Base-by-base conservation (phyloP, 2,329 filamentous ascomycete species). In the Aspergillus sp. region DNA sequence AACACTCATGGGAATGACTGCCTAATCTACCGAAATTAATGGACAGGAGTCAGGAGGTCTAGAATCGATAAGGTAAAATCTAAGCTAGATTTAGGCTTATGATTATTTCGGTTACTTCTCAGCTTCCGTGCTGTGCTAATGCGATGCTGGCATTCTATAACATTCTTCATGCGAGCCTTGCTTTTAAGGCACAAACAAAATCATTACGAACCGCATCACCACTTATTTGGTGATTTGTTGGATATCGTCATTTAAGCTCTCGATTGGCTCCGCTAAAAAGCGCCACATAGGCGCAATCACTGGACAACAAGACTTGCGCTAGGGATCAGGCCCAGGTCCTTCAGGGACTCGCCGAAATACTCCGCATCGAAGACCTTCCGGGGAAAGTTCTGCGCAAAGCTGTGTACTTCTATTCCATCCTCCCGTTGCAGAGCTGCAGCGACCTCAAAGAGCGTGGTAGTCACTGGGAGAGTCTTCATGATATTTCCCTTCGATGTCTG, bases 401-500 rank as follows among this genome's bases (percentile, higher is more conserved):
- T 92, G 23, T 82, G 85, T 13, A 96, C 89, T 2, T 86, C 78
- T 5, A 85, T 76, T 0, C 90, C 91, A 53, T 85, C 87, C 64
- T 97, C 91, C 53, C 85, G 77, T 72, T 87, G 81, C 23, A 99
- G 74, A 60, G 88, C 85, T 68, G 93, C 87, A 0, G 91, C 92
- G 54, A 99, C 88, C 79, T 99, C 94, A 69, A 97, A 97, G 10
- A 99, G 80, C 0, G 95, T 98, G 3, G 92, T 96, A 60, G 96
- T 91, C 5, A 91, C 92, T 0, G 92, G 89, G 65, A 96, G 88
- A 0, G 90, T 94, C 84, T 97, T 98, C 79, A 89, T 88, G 57
- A 97, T 81, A 63, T 90, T 93, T 13, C 92, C 91, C 17, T 80
- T 81, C 1, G 86, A 74, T 0, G 90, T 93, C 77, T 97, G 92